These are phyloP conservation scores for Thalassiosira livingstoniorum DNA, from an alignment of 352 stramenopile genomes.

Conservation along the genomic window DNA sequence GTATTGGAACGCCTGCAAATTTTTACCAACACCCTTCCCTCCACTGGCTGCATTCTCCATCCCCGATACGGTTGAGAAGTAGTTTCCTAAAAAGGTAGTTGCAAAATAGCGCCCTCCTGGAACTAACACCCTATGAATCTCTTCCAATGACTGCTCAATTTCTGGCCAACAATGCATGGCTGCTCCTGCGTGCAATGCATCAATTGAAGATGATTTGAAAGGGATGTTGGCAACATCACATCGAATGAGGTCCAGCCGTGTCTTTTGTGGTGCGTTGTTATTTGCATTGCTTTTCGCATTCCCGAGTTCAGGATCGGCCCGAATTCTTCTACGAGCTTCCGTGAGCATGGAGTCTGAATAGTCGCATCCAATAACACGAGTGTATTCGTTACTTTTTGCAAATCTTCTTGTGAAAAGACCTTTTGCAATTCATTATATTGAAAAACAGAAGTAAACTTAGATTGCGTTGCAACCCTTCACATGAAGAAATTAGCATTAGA, in stretches of 20 bases:
- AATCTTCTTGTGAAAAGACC: conserved; percentile 84
- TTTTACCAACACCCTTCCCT: conserved; percentile 35
- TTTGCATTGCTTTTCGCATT: background rate
- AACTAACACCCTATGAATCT: conserved; percentile 87
- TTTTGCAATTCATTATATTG: background rate
- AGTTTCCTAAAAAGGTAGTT: conserved; percentile 85
- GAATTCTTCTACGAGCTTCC: conserved; percentile 81
- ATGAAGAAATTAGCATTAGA: too few relatives aligned
- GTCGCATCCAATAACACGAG: conserved; percentile 86
- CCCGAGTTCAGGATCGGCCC: conserved; percentile 64
- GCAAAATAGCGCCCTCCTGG: conserved; percentile 87
- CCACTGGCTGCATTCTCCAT: conserved; percentile 56
- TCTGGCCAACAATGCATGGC: conserved; percentile 90
- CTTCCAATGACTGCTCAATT: conserved; percentile 76
- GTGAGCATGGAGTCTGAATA: conserved; percentile 87
- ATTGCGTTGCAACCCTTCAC: too few relatives aligned
- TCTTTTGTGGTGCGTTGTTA: conserved; percentile 46
- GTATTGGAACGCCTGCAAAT: conserved; percentile 84
- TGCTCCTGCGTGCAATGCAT: conserved; percentile 87
- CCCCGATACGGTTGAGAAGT: conserved; percentile 69
- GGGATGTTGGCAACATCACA: conserved; percentile 85
- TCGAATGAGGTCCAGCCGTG: conserved; percentile 78
- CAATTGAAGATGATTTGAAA: conserved; percentile 73
- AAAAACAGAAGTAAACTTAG: too few relatives aligned
- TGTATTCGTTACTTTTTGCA: conserved; percentile 76